Evolutionary conservation across 306 rosid species (phyloP).

Genomic region (Trifolium repens): DNA sequence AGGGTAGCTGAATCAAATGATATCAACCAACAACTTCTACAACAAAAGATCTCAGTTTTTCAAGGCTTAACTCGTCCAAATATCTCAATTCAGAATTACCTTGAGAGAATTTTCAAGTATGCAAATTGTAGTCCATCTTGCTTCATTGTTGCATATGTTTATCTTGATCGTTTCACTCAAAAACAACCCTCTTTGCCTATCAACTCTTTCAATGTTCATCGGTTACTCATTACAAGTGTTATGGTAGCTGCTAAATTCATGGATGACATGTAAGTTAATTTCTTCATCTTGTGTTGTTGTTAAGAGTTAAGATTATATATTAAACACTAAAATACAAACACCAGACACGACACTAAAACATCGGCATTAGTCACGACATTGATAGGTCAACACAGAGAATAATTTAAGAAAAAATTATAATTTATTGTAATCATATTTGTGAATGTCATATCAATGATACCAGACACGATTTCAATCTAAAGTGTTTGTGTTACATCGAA

Average conservation of each 20-base stretch:
- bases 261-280: slow-evolving; percentile 85
- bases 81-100: slow-evolving; percentile 76
- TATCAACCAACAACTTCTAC: slow-evolving; percentile 47
- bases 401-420: no score
- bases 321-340: background rate
- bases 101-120: slow-evolving; percentile 90
- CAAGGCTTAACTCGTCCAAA: slow-evolving; percentile 86
- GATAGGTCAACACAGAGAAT: background rate
- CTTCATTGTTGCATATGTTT: slow-evolving; percentile 85
- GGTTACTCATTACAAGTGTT: slow-evolving; percentile 89
- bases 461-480: no score
- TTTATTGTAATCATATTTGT: background rate
- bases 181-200: slow-evolving; percentile 76
- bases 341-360: background rate
- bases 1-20: slow-evolving; percentile 84
- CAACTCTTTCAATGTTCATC: slow-evolving; percentile 86
- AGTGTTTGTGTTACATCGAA: no score
- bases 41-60: slow-evolving; percentile 79
- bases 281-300: background rate
- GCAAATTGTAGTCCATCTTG: slow-evolving; percentile 94
- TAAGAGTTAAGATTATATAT: no score
- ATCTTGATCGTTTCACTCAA: slow-evolving; percentile 89
- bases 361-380: background rate
- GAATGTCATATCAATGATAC: background rate
- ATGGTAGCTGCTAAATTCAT: slow-evolving; percentile 96